These are phyloP conservation scores for Talaromyces nanjingensis DNA, from an alignment of 495 filamentous ascomycete genomes.

Conservation along the genomic window DNA sequence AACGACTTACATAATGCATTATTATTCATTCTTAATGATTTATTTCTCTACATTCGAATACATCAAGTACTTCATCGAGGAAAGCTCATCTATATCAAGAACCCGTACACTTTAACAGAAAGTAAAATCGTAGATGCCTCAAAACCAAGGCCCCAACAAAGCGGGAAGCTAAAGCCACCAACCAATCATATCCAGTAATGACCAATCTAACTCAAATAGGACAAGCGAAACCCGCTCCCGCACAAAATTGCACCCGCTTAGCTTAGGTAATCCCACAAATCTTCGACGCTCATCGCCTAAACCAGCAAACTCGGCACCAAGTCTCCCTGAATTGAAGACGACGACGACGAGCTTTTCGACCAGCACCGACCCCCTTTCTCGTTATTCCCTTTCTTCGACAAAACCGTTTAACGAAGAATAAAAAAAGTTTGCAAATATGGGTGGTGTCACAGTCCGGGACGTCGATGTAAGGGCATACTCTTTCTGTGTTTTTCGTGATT, in stretches of 20 bases:
- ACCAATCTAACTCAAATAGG: not conserved
- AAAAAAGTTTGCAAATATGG: constrained; percentile 62
- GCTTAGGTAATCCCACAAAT: constrained; percentile 11
- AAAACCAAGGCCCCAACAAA: not conserved
- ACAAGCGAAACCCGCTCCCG: constrained; percentile 12
- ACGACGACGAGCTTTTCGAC: not conserved
- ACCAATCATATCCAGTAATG: not conserved
- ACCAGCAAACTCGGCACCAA: constrained; percentile 2
- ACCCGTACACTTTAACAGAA: not conserved
- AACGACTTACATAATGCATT: not conserved
- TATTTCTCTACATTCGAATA: not conserved
- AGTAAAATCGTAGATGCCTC: not conserved
- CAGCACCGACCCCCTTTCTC: not conserved
- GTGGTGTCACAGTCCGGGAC: constrained; percentile 82
- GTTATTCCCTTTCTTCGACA: constrained; percentile 13
- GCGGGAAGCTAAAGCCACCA: not conserved
- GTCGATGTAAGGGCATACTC: constrained; percentile 65
- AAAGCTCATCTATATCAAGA: not conserved
- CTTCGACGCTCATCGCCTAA: constrained; percentile 10
- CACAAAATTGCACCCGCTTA: constrained; percentile 6
- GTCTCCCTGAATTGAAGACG: not conserved
- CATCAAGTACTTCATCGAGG: not conserved
- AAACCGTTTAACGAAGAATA: constrained; percentile 16
- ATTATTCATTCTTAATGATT: not conserved
- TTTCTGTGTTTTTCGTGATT: not conserved